Conservation (phyloP, 495 filamentous ascomycete species). For the Chaetomium tenue region DNA sequence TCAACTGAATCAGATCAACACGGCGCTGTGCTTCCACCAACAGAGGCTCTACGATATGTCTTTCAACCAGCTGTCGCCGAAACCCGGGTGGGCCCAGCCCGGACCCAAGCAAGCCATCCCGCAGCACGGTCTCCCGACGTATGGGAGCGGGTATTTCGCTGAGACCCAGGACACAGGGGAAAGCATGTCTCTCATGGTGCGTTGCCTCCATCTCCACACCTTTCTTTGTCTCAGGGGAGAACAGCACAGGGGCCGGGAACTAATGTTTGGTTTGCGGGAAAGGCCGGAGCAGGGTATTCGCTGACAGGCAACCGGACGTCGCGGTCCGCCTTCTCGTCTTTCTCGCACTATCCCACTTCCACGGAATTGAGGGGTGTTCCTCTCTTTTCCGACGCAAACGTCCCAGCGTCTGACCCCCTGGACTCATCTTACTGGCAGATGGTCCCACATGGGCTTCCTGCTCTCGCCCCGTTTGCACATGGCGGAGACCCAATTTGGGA, state of each 20-base stretch:
- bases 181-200: not conserved
- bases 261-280: not conserved
- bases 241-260: not conserved
- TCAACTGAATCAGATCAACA: constrained; percentile 17
- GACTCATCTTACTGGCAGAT: constrained; percentile 5
- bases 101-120: constrained; percentile 2
- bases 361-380: not conserved
- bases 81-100: constrained; percentile 4
- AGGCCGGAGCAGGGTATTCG: constrained; percentile 3
- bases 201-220: not conserved
- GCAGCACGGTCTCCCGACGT: not conserved
- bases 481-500: constrained; percentile 15
- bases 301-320: not conserved
- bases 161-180: not conserved
- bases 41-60: constrained; percentile 20
- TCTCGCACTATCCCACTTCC: constrained; percentile 6
- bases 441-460: not conserved
- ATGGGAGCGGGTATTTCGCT: not conserved
- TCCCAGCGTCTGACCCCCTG: not conserved
- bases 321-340: not conserved
- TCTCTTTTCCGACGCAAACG: not conserved
- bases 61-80: constrained; percentile 15
- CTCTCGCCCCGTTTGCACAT: constrained; percentile 12
- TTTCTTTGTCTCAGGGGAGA: constrained; percentile 10
- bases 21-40: constrained; percentile 6